phyloP scores from a whole-genome alignment of 495 filamentous ascomycete species.

The Friedmanniomyces simplex region DNA sequence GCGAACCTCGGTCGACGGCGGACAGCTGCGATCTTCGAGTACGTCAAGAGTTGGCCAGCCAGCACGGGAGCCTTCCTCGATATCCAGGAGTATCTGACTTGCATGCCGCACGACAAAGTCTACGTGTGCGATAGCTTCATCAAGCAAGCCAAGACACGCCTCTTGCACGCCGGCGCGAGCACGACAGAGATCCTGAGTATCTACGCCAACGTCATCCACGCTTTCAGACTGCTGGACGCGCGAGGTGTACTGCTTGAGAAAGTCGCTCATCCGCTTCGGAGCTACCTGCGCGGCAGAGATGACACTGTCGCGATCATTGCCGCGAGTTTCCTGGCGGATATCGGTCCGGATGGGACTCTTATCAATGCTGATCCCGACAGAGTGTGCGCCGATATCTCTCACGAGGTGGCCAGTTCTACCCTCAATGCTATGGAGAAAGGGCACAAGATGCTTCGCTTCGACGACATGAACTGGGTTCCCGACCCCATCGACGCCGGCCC shows the following conservation, averaged over 20 bases:
- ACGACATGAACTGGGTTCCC: constrained; percentile 85
- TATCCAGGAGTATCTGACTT: constrained; percentile 32
- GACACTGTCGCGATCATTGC: constrained; percentile 86
- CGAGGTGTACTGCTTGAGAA: constrained; percentile 85
- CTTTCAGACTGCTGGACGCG: constrained; percentile 79
- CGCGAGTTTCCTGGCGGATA: constrained; percentile 66
- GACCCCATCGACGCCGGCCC: constrained; percentile 87
- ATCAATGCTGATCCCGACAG: constrained; percentile 32
- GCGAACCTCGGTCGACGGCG: constrained; percentile 6
- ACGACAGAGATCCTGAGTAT: constrained; percentile 80
- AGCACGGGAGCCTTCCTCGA: constrained; percentile 79
- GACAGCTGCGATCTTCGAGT: constrained; percentile 55
- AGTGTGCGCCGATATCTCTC: constrained; percentile 62
- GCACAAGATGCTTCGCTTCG: constrained; percentile 68
- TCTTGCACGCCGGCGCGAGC: constrained; percentile 80
- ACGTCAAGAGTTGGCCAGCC: constrained; percentile 66
- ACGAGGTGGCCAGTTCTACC: constrained; percentile 42
- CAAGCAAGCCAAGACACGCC: constrained; percentile 51
- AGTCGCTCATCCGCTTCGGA: constrained; percentile 68
- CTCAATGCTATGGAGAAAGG: constrained; percentile 26
- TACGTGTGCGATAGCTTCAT: constrained; percentile 65
- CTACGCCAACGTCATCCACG: constrained; percentile 86
- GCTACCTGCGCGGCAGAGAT: constrained; percentile 85
- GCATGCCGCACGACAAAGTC: constrained; percentile 45
- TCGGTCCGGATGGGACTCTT: constrained; percentile 34